phyloP scores from a whole-genome alignment of 352 stramenopile species.

The Globisporangium abappressorium region DNA sequence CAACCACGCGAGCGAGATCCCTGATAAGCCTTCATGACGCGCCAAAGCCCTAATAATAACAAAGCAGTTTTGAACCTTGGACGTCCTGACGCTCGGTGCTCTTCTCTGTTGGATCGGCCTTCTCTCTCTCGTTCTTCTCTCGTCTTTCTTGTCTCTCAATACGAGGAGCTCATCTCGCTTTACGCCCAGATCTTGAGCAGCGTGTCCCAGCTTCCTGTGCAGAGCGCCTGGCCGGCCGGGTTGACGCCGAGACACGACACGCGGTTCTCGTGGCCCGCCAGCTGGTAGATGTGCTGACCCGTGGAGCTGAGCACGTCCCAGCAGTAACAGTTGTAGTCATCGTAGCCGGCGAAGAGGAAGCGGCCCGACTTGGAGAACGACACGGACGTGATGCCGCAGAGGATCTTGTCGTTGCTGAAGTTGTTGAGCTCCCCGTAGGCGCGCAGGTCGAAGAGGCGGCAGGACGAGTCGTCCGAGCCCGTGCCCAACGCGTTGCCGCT shows the following conservation, averaged over 20 bases:
- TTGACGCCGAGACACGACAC: slow-evolving; percentile 97
- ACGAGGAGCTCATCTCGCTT: background rate
- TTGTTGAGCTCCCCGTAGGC: slow-evolving; percentile 96
- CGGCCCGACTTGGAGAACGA: slow-evolving; percentile 94
- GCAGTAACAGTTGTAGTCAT: slow-evolving; percentile 97
- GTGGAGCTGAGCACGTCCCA: slow-evolving; percentile 95
- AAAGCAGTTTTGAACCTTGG: slow-evolving; percentile 1
- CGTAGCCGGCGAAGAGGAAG: slow-evolving; percentile 97
- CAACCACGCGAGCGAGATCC: no score
- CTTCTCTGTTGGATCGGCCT: background rate
- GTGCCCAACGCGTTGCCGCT: slow-evolving; percentile 94
- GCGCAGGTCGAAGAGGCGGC: slow-evolving; percentile 96
- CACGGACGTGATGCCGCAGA: slow-evolving; percentile 97
- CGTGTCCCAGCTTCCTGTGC: slow-evolving; percentile 98
- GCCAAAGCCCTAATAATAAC: background rate
- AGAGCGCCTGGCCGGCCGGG: slow-evolving; percentile 93
- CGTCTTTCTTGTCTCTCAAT: background rate
- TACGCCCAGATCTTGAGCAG: slow-evolving; percentile 97
- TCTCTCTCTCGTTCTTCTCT: slow-evolving; percentile 4
- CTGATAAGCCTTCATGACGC: background rate
- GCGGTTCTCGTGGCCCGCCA: slow-evolving; percentile 95
- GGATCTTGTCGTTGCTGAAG: slow-evolving; percentile 96
- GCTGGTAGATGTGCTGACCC: slow-evolving; percentile 88
- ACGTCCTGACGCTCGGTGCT: background rate
- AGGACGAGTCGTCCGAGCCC: slow-evolving; percentile 96